Evolutionary conservation across 2,329 filamentous ascomycete species (phyloP).

Genomic region (Alternaria conjuncta): DNA sequence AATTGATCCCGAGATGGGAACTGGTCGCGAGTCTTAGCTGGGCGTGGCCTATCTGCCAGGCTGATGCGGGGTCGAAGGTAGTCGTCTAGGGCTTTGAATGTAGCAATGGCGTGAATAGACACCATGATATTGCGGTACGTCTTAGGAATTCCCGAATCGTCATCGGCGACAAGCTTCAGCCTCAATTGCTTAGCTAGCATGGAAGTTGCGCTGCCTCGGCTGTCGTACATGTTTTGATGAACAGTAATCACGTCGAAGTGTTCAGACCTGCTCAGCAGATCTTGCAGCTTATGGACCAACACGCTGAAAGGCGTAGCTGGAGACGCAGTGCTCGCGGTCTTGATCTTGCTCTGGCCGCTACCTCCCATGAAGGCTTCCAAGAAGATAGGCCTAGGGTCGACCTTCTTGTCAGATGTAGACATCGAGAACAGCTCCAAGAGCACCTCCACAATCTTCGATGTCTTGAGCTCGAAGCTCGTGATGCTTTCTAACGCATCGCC

Average conservation of each 20-base stretch:
- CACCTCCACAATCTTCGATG: conserved; percentile 85
- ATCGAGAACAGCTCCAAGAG: conserved; percentile 79
- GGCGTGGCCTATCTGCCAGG: conserved; percentile 73
- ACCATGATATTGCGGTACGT: conserved; percentile 96
- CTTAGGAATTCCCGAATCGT: conserved; percentile 86
- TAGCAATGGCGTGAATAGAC: conserved; percentile 96
- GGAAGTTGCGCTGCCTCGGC: conserved; percentile 86
- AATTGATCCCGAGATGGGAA: conserved; percentile 65
- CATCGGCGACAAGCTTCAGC: conserved; percentile 85
- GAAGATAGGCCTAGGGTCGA: conserved; percentile 79
- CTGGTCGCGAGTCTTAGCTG: conserved; percentile 64
- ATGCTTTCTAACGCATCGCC: conserved; percentile 89
- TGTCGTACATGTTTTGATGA: conserved; percentile 89
- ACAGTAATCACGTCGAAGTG: conserved; percentile 98
- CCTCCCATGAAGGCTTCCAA: conserved; percentile 90
- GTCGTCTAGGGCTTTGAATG: conserved; percentile 95
- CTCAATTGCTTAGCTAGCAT: conserved; percentile 97
- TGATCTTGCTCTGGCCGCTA: conserved; percentile 65
- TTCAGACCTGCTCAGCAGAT: conserved; percentile 93
- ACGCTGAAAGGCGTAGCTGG: conserved; percentile 86
- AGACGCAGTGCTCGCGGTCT: conserved; percentile 69
- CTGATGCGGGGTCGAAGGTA: conserved; percentile 91
- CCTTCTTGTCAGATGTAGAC: conserved; percentile 62
- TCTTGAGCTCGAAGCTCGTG: conserved; percentile 91
- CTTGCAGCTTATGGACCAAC: conserved; percentile 91